phyloP scores from a whole-genome alignment of 73 alveolate species.

The Paramecium sonneborni region DNA sequence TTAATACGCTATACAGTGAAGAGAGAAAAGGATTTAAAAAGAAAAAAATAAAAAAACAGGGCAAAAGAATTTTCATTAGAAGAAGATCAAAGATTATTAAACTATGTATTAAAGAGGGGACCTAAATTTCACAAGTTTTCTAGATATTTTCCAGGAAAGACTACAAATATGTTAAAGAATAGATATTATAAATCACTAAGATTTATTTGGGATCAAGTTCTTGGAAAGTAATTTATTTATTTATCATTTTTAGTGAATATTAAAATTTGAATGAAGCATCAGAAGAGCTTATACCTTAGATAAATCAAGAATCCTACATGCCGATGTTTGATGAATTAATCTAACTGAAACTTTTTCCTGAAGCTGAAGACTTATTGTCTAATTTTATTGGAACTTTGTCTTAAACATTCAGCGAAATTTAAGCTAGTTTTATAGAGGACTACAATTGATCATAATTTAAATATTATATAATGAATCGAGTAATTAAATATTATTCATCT shows the following conservation, averaged over 20 bases:
- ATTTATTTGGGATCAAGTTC: neutral
- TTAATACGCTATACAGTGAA: neutral
- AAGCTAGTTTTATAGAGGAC: neutral
- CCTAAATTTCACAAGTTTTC: constrained; percentile 6
- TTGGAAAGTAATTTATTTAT: neutral
- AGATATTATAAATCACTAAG: constrained; percentile 10
- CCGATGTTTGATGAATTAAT: neutral
- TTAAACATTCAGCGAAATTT: neutral
- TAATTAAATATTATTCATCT: neutral
- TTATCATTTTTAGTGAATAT: neutral
- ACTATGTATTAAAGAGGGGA: neutral
- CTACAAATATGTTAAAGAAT: neutral
- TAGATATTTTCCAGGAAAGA: neutral
- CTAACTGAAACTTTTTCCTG: neutral
- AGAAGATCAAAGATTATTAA: neutral
- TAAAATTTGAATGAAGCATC: neutral
- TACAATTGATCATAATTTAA: neutral
- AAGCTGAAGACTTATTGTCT: neutral
- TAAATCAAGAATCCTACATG: neutral
- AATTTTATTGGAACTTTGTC: neutral
- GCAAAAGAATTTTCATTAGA: neutral
- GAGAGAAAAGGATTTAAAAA: neutral
- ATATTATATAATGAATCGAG: neutral
- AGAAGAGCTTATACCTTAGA: neutral
- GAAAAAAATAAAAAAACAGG: neutral